Evolutionary conservation across 208 protist species (phyloP), one percentile per base, ranked within the genome.

Genomic region (Crithidia expoeki): DNA sequence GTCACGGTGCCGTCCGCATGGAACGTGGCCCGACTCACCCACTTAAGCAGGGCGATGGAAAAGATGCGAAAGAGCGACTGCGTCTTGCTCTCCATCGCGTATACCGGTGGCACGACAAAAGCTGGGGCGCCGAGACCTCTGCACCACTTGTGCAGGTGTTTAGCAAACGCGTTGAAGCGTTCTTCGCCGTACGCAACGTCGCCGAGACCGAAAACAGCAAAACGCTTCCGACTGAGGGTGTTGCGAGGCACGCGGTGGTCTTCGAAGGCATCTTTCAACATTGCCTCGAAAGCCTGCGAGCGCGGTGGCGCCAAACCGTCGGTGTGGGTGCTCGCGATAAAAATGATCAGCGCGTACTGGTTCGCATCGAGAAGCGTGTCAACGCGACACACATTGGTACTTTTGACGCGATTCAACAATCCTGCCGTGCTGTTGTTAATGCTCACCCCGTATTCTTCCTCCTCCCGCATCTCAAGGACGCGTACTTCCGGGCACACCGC

Each of bases 151-250:
- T 94, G 74, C 50, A 97, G 38, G 46, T 93, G 64, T 67, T 92
- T 92, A 17, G 82, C 89, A 66, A 95, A 93, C 10, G 67, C 49
- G 69, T 94, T 97, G 75, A 94, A 97, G 64, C 86, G 57, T 19
- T 58, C 53, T 10, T 81, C 72, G 36, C 89, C 89, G 72, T 97
- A 98, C 12, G 83, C 82, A 50, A 83, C 73, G 63, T 97, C 91
- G 32, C 95, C 95, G 14, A 97, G 78, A 11, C 93, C 94, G 76
- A 98, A 97, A 10, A 97, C 52, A 23, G 85, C 81, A 63, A 96
- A 96, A 50, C 83, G 83, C 53, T 79, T 89, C 12, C 79, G 21
- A 11, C 63, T 44, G 12, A 97, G 79, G 0, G 68, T 51, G 64
- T 94, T 82, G 57, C 87, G 81, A 1, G 86, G 70, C 11, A 97